phyloP scores from a whole-genome alignment of 106 monocot species.

The Dendrobium officinale region DNA sequence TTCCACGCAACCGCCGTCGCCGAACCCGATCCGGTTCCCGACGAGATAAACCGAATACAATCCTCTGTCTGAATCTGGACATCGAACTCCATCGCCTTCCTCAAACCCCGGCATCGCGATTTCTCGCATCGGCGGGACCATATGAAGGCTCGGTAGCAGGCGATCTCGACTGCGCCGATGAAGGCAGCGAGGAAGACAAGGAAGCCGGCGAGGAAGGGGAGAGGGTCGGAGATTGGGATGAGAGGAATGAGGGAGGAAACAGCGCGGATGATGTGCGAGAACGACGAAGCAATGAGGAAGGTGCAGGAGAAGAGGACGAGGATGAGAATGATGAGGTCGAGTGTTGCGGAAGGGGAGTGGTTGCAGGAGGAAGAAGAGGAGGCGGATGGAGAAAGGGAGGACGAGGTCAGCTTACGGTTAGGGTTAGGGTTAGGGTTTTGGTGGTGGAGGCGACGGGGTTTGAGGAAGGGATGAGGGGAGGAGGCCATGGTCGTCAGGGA shows the following conservation, averaged over 20 bases:
- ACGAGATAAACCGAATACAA: constrained; percentile 8
- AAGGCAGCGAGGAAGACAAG: constrained; percentile 18
- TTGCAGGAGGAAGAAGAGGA: constrained; percentile 20
- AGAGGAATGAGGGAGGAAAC: constrained; percentile 34
- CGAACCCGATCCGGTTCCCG: background rate
- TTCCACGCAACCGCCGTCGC: constrained; percentile 33
- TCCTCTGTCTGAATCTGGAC: constrained; percentile 86
- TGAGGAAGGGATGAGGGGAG: background rate
- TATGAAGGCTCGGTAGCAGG: constrained; percentile 8
- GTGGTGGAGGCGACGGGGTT: background rate
- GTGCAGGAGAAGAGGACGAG: constrained; percentile 64
- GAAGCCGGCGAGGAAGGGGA: constrained; percentile 21
- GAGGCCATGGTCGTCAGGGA: background rate
- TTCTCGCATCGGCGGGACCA: constrained; percentile 45
- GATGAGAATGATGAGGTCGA: constrained; percentile 65
- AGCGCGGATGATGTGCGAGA: constrained; percentile 45
- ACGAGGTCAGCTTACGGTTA: background rate
- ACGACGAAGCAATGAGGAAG: constrained; percentile 58
- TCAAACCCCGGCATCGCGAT: constrained; percentile 50
- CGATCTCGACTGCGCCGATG: constrained; percentile 16
- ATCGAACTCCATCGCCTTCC: constrained; percentile 75
- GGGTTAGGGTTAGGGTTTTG: constrained; percentile 18
- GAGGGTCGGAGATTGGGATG: constrained; percentile 7
- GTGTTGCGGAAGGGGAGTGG: constrained; percentile 47
- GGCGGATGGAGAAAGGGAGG: background rate